Evolutionary conservation across 2,329 filamentous ascomycete species (phyloP).

Genomic region (Colletotrichum cordylinicola): DNA sequence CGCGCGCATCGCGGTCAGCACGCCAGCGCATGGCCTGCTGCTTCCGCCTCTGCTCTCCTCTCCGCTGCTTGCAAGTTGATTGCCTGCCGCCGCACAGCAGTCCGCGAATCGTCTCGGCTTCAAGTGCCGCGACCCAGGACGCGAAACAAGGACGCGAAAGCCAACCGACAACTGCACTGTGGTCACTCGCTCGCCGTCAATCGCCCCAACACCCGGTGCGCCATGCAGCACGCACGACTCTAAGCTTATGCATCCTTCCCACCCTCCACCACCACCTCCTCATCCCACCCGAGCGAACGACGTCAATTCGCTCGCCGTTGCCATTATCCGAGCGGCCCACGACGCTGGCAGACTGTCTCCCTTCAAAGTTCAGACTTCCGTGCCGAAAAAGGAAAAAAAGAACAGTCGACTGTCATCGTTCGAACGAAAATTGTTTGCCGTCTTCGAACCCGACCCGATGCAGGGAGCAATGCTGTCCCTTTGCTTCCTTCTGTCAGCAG

Average conservation of each 20-base stretch:
- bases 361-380: not conserved
- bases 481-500: not conserved
- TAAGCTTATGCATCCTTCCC: not conserved
- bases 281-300: not conserved
- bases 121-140: constrained; percentile 5
- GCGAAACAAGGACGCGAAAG: constrained; percentile 16
- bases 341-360: not conserved
- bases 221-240: not conserved
- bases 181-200: not conserved
- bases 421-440: not conserved
- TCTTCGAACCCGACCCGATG: not conserved
- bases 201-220: not conserved
- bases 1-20: not conserved
- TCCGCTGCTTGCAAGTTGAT: not conserved
- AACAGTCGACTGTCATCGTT: not conserved
- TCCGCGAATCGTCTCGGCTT: not conserved
- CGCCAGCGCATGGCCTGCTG: not conserved
- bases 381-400: not conserved
- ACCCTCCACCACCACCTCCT: not conserved
- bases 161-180: not conserved
- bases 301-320: not conserved
- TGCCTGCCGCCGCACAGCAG: not conserved
- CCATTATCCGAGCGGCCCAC: not conserved
- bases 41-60: not conserved
- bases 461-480: not conserved